These are phyloP conservation scores for Erodium maritimum DNA, from an alignment of 345 rosid species.

Conservation along the genomic window DNA sequence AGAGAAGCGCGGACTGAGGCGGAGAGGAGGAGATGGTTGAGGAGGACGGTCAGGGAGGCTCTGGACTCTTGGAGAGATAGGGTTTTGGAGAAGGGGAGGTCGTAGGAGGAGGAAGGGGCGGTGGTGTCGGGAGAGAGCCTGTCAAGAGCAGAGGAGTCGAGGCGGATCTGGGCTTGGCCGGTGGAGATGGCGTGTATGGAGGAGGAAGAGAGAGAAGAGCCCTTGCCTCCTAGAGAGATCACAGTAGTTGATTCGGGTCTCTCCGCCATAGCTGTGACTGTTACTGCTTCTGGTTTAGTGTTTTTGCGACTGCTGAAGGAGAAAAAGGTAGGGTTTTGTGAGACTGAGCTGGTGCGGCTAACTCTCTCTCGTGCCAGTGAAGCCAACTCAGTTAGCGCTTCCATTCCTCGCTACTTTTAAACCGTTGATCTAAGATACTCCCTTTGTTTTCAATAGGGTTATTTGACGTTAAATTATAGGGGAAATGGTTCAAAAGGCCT, in stretches of 20 bases:
- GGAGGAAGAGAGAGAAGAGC: constrained; percentile 39
- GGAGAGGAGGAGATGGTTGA: constrained; percentile 43
- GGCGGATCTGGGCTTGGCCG: constrained; percentile 28
- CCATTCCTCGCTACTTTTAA: too few relatives aligned
- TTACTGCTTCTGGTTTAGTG: background rate
- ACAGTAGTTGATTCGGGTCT: background rate
- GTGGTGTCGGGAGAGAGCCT: constrained; percentile 18
- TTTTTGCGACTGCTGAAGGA: too few relatives aligned
- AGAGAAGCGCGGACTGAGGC: constrained; percentile 26
- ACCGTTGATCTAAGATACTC: too few relatives aligned
- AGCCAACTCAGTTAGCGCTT: too few relatives aligned
- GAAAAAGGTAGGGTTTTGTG: too few relatives aligned
- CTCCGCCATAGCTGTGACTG: background rate
- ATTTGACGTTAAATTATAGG: too few relatives aligned
- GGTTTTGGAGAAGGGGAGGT: constrained; percentile 11
- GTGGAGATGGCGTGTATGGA: constrained; percentile 34
- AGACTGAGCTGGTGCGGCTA: too few relatives aligned
- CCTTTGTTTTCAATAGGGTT: too few relatives aligned
- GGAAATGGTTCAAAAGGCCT: too few relatives aligned
- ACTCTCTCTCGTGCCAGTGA: too few relatives aligned
- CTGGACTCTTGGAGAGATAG: constrained; percentile 23
- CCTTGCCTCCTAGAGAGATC: constrained; percentile 10
- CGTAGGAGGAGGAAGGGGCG: constrained; percentile 12
- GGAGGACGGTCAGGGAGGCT: constrained; percentile 38
- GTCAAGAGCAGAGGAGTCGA: constrained; percentile 49